These are phyloP conservation scores for Lepidium africanum DNA, from an alignment of 345 rosid genomes.

Conservation along the genomic window DNA sequence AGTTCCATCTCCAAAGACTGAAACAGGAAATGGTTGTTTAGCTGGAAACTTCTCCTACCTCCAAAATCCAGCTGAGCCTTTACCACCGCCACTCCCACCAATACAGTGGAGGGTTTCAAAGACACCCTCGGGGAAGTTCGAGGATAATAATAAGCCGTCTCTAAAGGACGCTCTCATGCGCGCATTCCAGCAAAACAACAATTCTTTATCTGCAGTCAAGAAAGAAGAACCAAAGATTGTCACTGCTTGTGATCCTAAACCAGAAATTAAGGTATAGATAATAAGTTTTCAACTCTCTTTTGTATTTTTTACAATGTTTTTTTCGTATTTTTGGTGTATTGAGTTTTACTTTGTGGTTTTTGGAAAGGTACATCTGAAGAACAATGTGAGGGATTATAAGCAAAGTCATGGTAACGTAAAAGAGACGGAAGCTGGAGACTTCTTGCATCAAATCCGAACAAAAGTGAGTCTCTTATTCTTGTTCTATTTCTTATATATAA, in stretches of 20 bases:
- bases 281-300: background rate
- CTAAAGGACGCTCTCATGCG: constrained; percentile 20
- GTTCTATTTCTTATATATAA: background rate
- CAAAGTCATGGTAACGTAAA: constrained; percentile 32
- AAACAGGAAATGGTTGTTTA: constrained; percentile 31
- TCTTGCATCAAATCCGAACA: constrained; percentile 71
- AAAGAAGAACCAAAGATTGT: constrained; percentile 31
- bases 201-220: constrained; percentile 26
- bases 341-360: constrained; percentile 5
- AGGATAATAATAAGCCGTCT: constrained; percentile 31
- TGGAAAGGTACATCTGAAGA: constrained; percentile 25
- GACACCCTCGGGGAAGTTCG: constrained; percentile 16
- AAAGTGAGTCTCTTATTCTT: constrained; percentile 50
- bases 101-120: constrained; percentile 49
- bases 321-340: background rate
- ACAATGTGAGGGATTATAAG: constrained; percentile 30
- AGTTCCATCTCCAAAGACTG: constrained; percentile 18
- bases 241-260: constrained; percentile 17
- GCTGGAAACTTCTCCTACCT: constrained; percentile 19
- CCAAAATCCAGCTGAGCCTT: constrained; percentile 33
- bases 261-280: constrained; percentile 29
- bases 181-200: constrained; percentile 14
- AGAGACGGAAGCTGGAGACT: constrained; percentile 59
- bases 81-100: constrained; percentile 76
- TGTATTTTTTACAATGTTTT: background rate